Percentiles rank a stretch among this genome's conserved stretches.
These are phyloP conservation scores for Rubroshorea leprosula DNA, from an alignment of 345 rosid genomes.

Conservation along the genomic window DNA sequence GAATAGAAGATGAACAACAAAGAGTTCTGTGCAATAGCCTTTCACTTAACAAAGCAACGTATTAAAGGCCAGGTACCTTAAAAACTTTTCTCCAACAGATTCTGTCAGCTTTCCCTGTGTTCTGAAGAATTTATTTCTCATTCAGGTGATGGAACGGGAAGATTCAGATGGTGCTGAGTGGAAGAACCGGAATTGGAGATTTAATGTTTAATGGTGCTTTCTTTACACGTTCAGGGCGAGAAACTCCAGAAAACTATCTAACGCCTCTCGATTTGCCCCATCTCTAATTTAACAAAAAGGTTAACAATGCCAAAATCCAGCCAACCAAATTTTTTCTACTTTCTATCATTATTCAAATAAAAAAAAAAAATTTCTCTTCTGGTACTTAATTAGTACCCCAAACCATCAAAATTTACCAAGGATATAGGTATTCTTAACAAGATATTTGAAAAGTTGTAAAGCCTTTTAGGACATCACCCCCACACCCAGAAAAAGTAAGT, in stretches of 20 bases:
- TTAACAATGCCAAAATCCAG: constrained; percentile 34
- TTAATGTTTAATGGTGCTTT: constrained; percentile 57
- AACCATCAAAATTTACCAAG: not conserved
- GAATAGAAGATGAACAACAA: too few species aligned
- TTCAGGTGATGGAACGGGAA: constrained; percentile 58
- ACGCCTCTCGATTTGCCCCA: constrained; percentile 37
- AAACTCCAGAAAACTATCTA: constrained; percentile 38
- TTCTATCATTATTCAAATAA: not conserved
- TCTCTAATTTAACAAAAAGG: constrained; percentile 40
- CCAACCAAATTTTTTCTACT: constrained; percentile 1
- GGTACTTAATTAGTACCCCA: not conserved
- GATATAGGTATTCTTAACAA: constrained; percentile 11
- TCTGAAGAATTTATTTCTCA: not conserved
- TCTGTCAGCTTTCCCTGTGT: not conserved
- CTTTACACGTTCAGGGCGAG: constrained; percentile 50
- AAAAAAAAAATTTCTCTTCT: not conserved
- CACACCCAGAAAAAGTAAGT: constrained; percentile 34
- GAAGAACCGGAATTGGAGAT: constrained; percentile 65
- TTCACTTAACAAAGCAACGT: not conserved
- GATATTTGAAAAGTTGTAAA: constrained; percentile 8
- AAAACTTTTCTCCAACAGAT: too few species aligned
- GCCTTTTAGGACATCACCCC: constrained; percentile 16
- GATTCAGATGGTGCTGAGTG: too few species aligned
- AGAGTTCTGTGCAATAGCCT: too few species aligned
- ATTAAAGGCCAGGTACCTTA: not conserved